Evolutionary conservation across 345 rosid genomes (phyloP), one percentile per base, ranked within the genome.

Genomic region (Lepidium didymum): DNA sequence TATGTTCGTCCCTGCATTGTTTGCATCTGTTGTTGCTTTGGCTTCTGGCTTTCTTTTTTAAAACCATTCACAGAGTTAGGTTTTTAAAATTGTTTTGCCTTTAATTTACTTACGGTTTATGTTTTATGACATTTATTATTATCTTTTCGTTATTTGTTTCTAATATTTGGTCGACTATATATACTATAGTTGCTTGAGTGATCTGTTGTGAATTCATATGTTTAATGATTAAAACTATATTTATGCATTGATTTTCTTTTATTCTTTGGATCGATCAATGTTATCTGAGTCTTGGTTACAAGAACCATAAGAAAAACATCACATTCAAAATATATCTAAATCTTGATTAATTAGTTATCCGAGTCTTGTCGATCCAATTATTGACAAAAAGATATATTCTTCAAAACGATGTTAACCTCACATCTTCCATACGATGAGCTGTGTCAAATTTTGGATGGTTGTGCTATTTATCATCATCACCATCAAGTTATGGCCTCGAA

Each of bases 1-100:
- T 8, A 58, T 60, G 53, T 71, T 71, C 29, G 80, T 71, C 7
- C 76, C 80, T 0, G 70, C 76, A 44, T 66, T 76, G 68, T 45
- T 76, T 71, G 80, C 76, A 49, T 76, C 80, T 59, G 51, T 71
- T 45, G 65, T 6, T 44, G 80, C 76, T 76, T 65, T 76, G 76
- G 76, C 69, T 2, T 71, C 70, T 45, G 80, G 64, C 4, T 60
- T 65, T 21, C 49, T 70, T 60, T 65, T 76, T 36, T 76, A 52
- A 29, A 70, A 70, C 63, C 55, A 43, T 51, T 23, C 61, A 68
- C 49, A 53, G 52, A 47, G 34, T 56, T 68, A 43, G 47, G 37
- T 46, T 67, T 7, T 2, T 61, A 29, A 5, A 23, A 33, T 35
- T 50, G 49, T 68, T 61, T 36, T 52, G 10, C 18, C 40, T 12